Base-by-base conservation (phyloP, 768 basidiomycete genomes). In the Tremella mesenterica region DNA sequence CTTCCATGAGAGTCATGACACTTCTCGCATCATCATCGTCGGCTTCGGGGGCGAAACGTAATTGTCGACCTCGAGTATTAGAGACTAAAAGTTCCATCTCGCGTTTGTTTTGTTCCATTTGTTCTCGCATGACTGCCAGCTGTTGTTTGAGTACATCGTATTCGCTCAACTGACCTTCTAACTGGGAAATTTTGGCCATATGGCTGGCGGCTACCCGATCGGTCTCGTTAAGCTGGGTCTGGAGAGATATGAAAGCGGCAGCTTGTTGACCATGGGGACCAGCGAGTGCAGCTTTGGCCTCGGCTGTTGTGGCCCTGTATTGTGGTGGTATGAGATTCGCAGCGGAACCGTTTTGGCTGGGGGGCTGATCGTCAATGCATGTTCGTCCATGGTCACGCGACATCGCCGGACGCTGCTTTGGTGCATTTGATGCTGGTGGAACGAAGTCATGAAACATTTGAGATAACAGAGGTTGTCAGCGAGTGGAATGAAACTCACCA, bases 121-220 rank as follows among this genome's bases (percentile, higher is more conserved):
- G 68, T 44, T 85, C 83, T 13, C 85, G 77, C 48, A 97, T 76
- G 2, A 78, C 75, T 31, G 79, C 75, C 2, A 97, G 82, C 62
- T 97, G 91, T 26, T 77, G 76, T 71, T 85, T 85, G 66, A 95
- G 81, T 7, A 75, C 76, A 53, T 95, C 90, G 60, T 96, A 89
- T 74, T 95, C 90, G 1, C 79, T 60, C 30, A 93, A 77, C 57
- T 87, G 80, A 27, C 78, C 80, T 65, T 96, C 93, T 33, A 99
- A 76, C 18, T 73, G 65, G 34, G 83, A 81, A 48, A 92, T 84
- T 58, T 83, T 88, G 58, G 90, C 86, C 34, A 88, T 79, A 63
- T 95, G 89, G 14, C 74, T 77, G 2, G 83, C 79, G 12, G 97
- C 79, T 0, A 83, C 83, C 0, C 78, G 71, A 65, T 93, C 91